Base-by-base conservation (phyloP, 768 basidiomycete species). In the Amanita pallidorosea region DNA sequence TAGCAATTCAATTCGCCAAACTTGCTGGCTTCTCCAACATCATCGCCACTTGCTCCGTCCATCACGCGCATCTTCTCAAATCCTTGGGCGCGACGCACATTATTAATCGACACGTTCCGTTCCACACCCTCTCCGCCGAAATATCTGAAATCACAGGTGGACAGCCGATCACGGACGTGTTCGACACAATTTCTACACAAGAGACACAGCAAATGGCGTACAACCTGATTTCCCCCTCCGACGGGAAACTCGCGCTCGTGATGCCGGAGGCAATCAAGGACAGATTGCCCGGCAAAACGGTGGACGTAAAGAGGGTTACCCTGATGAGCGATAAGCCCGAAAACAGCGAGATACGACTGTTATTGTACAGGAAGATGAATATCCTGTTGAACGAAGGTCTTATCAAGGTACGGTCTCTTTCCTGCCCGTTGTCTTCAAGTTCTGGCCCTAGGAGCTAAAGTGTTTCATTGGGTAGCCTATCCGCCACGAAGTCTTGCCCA, bases 21-120 rank as follows among this genome's bases (percentile, higher is more conserved):
- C 34, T 65, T 34, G 65, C 67, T 2, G 68, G 72, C 2, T 72
- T 73, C 58, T 61, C 64, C n/a, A 70, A 69, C 12, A 71, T 75
- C 50, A 70, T 75, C 17, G 56, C 65, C 27, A 72, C 63, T 1
- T 58, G 68, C 2, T 68, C 66, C 15, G 52, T 44, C 8, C 54
- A 56, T 15, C 64, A 70, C 33, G 47, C 56, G 25, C 42, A 52
- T 0, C 54, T 54, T 13, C 62, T 74, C 27, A 63, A 66, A 55
- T 62, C 63, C 1, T 58, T 75, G 13, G 71, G 74, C 6, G 74
- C 68, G 7, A 71, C 70, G 0, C 48, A 70, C 35, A 61, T 74
- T 22, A 53, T 74, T 38, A 63, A 71, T 45, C 59, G 63, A 5
- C 42, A 51, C n/a, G 27, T 46, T 5, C 15, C 47, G 2, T 7